Evolutionary conservation across 106 monocot species (phyloP), one percentile per base, ranked within the genome.

Genomic region (Vanilla planifolia): DNA sequence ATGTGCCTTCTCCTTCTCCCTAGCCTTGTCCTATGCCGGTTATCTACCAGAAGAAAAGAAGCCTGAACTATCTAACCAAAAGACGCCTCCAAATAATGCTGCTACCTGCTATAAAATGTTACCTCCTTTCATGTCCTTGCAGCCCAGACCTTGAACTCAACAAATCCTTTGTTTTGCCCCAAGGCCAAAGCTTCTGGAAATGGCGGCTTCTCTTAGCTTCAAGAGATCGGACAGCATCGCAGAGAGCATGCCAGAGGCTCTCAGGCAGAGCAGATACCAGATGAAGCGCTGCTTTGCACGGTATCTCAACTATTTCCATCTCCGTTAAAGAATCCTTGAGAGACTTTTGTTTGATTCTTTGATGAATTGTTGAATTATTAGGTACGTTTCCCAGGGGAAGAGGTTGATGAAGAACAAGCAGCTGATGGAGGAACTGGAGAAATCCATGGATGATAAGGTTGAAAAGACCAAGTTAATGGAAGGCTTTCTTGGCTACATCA

Each of bases 231-330:
- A 91, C 35, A 91, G 75, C 81, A 81, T 96, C 48, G 87, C 87
- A 0, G 96, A 96, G 13, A 47, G 65, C 70, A 84, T 96, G 96
- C 96, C 96, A 0, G 91, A 96, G 24, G 96, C 86, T 2, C 59
- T 96, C 62, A 67, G 69, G 55, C 84, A 91, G 62, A 96, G 85
- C 75, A 81, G 95, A 25, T 96, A 96, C 51, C 86, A 84, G 59
- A 96, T 96, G 95, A 96, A 87, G 66, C 61, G 84, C n/a, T 87
- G 86, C 74, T 96, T 96, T 34, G 57, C 84, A 0, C 74, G 79
- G 90, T 93, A 72, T 10, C 2, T 6, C 23, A 25, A 48, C 24
- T n/a, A n/a, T n/a, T n/a, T n/a, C n/a, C n/a, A n/a, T n/a, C n/a
- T n/a, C n/a, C n/a, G n/a, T n/a, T n/a, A n/a, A n/a, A n/a, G n/a